phyloP scores from a whole-genome alignment of 768 basidiomycete genomes.

The Rhodotorula kratochvilovae region DNA sequence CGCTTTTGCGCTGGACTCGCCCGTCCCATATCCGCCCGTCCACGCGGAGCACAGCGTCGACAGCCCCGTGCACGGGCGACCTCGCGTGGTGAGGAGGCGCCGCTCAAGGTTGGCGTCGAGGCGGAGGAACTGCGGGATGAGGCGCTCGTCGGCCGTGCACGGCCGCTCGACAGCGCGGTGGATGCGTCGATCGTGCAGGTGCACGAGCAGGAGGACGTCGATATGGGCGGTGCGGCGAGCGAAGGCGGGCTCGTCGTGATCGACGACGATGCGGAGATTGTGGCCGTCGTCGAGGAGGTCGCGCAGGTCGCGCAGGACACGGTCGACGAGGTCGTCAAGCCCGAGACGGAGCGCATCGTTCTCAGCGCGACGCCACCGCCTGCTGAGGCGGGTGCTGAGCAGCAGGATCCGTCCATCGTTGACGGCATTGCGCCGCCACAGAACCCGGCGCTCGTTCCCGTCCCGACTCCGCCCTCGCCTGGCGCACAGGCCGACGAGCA shows the following conservation, averaged over 20 bases:
- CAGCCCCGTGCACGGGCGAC: not conserved
- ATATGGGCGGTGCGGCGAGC: not conserved
- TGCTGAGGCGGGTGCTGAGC: not conserved
- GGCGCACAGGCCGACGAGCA: no score
- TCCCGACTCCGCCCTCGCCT: not conserved
- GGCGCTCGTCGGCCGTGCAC: not conserved
- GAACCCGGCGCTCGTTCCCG: slow-evolving; percentile 3
- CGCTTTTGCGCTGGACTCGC: not conserved
- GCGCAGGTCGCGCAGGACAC: no score
- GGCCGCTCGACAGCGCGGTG: not conserved
- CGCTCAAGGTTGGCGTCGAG: not conserved
- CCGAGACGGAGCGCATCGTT: not conserved
- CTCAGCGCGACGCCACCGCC: slow-evolving; percentile 17
- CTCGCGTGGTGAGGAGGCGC: not conserved
- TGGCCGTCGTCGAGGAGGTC: not conserved
- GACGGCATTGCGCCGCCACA: slow-evolving; percentile 18
- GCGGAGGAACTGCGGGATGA: not conserved
- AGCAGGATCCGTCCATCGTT: not conserved
- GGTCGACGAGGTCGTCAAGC: no score
- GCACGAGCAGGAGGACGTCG: not conserved
- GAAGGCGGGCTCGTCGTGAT: not conserved
- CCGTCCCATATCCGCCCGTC: not conserved
- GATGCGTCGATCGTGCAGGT: not conserved
- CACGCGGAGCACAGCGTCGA: not conserved
- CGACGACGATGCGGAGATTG: slow-evolving; percentile 1